These are phyloP conservation scores for Aureobasidium uvarum DNA, from an alignment of 2,329 filamentous ascomycete genomes.

Conservation along the genomic window DNA sequence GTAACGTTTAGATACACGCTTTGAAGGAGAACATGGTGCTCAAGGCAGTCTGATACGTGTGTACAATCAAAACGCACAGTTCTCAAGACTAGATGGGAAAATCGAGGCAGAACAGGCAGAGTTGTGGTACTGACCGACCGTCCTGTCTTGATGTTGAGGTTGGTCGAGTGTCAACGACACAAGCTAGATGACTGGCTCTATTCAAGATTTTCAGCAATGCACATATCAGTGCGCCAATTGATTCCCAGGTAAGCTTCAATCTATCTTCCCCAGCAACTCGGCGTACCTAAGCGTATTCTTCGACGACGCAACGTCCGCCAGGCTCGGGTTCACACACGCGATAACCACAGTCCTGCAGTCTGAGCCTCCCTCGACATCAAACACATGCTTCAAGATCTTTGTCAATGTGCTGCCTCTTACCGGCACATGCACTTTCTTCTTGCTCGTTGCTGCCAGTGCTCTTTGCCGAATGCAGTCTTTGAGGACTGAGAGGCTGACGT, in stretches of 20 bases:
- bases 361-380: neutral
- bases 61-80: too few relatives aligned
- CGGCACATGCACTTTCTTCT: conserved; percentile 2
- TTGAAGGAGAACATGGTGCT: neutral
- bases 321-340: neutral
- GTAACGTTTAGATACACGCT: conserved; percentile 63
- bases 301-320: conserved; percentile 4
- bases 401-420: neutral
- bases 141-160: too few relatives aligned
- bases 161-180: too few relatives aligned
- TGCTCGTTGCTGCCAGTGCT: neutral
- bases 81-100: too few relatives aligned
- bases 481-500: conserved; percentile 1
- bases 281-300: conserved; percentile 3
- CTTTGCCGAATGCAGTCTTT: neutral
- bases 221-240: too few relatives aligned
- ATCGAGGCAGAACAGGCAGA: too few relatives aligned
- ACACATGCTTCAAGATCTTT: conserved; percentile 6
- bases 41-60: too few relatives aligned
- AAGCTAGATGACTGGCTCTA: too few relatives aligned
- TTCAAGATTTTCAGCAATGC: too few relatives aligned
- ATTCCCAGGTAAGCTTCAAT: too few relatives aligned
- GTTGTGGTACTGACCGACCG: too few relatives aligned
- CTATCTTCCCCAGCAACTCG: neutral
- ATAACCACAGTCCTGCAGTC: conserved; percentile 2